Evolutionary conservation across 2,329 filamentous ascomycete species (phyloP).

Genomic region (Didymella keratinophila): DNA sequence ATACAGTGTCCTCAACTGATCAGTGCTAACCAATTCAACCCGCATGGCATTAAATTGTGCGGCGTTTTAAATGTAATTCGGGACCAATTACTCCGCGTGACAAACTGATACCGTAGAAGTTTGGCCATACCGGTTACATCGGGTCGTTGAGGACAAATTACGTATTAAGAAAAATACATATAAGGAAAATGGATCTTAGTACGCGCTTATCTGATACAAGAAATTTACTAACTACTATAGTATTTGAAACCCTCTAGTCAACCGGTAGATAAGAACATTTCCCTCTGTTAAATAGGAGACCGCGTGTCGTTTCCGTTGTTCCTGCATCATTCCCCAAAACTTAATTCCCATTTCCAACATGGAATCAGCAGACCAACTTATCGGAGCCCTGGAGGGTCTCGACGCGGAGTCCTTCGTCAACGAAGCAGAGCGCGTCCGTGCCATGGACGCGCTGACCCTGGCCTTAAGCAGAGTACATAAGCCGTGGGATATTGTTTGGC

Average conservation of each 20-base stretch:
- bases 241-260: constrained; percentile 9
- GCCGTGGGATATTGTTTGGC: constrained; percentile 22
- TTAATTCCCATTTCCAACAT: constrained; percentile 15
- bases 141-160: constrained; percentile 13
- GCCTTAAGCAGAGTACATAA: constrained; percentile 22
- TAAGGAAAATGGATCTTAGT: constrained; percentile 15
- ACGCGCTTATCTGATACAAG: constrained; percentile 18
- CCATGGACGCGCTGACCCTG: constrained; percentile 21
- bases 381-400: constrained; percentile 18
- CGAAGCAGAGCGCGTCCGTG: constrained; percentile 21
- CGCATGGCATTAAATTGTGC: constrained; percentile 10
- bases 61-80: constrained; percentile 7
- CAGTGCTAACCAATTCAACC: constrained; percentile 6
- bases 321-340: constrained; percentile 10
- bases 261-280: constrained; percentile 12
- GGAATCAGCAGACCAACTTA: constrained; percentile 21
- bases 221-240: constrained; percentile 18
- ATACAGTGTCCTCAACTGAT: constrained; percentile 11
- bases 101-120: constrained; percentile 10
- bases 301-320: constrained; percentile 6
- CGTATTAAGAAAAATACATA: constrained; percentile 14
- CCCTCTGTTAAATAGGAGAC: constrained; percentile 15
- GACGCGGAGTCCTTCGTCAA: constrained; percentile 15
- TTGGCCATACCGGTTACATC: constrained; percentile 12
- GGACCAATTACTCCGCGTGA: constrained; percentile 10